These are phyloP conservation scores for Coniochaeta sp. DNA, from an alignment of 2,329 filamentous ascomycete genomes.

Conservation along the genomic window DNA sequence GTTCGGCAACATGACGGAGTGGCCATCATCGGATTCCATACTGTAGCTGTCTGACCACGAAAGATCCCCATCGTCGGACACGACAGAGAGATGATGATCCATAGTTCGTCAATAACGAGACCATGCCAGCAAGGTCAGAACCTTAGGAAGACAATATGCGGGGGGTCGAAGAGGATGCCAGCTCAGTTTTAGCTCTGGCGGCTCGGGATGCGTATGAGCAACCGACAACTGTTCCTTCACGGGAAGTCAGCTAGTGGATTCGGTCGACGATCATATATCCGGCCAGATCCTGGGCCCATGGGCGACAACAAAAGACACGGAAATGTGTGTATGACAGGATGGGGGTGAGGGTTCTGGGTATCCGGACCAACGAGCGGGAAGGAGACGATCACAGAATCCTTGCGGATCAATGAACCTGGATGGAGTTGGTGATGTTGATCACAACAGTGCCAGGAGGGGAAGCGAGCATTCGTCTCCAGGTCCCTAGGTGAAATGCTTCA, in stretches of 20 bases:
- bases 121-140: conserved; percentile 26
- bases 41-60: conserved; percentile 38
- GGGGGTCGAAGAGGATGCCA: conserved; percentile 5
- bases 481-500: not conserved
- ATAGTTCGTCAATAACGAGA: conserved; percentile 37
- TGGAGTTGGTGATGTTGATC: not conserved
- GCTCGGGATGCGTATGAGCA: not conserved
- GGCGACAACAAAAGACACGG: not conserved
- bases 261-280: not conserved
- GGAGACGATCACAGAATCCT: not conserved
- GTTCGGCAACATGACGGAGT: conserved; percentile 23
- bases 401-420: not conserved
- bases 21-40: conserved; percentile 35
- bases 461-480: not conserved
- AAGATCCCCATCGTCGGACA: conserved; percentile 33
- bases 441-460: not conserved
- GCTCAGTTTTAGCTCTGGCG: not conserved
- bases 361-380: not conserved
- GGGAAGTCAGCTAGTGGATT: not conserved
- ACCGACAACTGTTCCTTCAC: not conserved
- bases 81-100: conserved; percentile 35
- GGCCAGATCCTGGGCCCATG: not conserved
- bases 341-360: not conserved
- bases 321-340: not conserved
- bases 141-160: not conserved